These are phyloP conservation scores for Seminavis robusta DNA, from an alignment of 108 stramenopile genomes.

Conservation along the genomic window DNA sequence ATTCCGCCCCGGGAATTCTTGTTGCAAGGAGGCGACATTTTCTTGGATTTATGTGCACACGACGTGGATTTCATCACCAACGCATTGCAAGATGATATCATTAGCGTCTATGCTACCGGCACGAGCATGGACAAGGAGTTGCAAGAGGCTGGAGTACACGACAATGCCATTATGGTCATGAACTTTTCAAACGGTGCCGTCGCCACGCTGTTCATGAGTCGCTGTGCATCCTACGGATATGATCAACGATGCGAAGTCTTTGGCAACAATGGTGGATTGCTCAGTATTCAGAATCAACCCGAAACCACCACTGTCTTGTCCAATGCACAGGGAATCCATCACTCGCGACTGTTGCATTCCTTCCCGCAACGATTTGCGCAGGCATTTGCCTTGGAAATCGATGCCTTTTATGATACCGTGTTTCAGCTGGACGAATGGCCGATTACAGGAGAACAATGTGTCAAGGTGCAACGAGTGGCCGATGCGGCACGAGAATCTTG, in stretches of 20 bases:
- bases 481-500: slow-evolving; percentile 71
- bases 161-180: slow-evolving; percentile 67
- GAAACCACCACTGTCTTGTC: slow-evolving; percentile 34
- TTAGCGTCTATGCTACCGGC: slow-evolving; percentile 59
- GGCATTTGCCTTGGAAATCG: slow-evolving; percentile 63
- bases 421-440: slow-evolving; percentile 41
- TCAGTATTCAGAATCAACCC: slow-evolving; percentile 32
- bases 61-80: slow-evolving; percentile 71
- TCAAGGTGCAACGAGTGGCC: slow-evolving; percentile 55
- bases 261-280: slow-evolving; percentile 37
- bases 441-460: slow-evolving; percentile 44
- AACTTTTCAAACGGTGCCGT: slow-evolving; percentile 42
- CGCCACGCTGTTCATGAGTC: slow-evolving; percentile 35
- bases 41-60: slow-evolving; percentile 64
- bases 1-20: slow-evolving; percentile 59
- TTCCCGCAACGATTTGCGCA: slow-evolving; percentile 63
- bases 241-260: slow-evolving; percentile 78
- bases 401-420: slow-evolving; percentile 62
- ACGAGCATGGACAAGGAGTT: slow-evolving; percentile 46
- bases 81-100: slow-evolving; percentile 36
- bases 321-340: slow-evolving; percentile 33
- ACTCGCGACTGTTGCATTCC: slow-evolving; percentile 44
- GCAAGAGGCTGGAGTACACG: slow-evolving; percentile 41
- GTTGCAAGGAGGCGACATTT: slow-evolving; percentile 63
- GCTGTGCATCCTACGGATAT: slow-evolving; percentile 63